phyloP scores from a whole-genome alignment of 2,329 filamentous ascomycete species.

The Fusarium sp. region DNA sequence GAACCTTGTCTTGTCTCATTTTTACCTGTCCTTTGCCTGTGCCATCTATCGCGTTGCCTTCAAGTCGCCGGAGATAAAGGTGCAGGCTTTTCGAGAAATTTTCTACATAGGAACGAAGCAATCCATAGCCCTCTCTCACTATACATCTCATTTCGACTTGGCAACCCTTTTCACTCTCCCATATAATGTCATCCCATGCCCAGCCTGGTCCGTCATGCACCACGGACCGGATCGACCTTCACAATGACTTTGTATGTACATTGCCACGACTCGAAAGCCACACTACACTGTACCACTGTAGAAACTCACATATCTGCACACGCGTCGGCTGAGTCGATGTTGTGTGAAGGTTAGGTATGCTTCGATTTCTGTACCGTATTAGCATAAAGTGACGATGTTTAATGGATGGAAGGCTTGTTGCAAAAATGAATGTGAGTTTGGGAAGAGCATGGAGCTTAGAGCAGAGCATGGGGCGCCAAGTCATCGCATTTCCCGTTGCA shows the following conservation, averaged over 20 bases:
- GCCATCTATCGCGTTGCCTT: slow-evolving; percentile 17
- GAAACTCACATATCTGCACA: background rate
- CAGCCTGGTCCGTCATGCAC: slow-evolving; percentile 17
- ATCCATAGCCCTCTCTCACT: slow-evolving; percentile 11
- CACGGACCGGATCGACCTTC: slow-evolving; percentile 25
- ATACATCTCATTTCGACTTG: slow-evolving; percentile 7
- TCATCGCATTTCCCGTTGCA: slow-evolving; percentile 46
- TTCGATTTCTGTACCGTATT: background rate
- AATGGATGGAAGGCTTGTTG: slow-evolving; percentile 4
- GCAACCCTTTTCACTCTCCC: slow-evolving; percentile 13
- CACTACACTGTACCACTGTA: background rate
- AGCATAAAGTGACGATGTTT: background rate
- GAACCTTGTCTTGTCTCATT: slow-evolving; percentile 2
- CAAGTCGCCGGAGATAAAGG: slow-evolving; percentile 10
- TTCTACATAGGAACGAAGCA: slow-evolving; percentile 1
- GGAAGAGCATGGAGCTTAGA: slow-evolving; percentile 23
- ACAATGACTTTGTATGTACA: slow-evolving; percentile 15
- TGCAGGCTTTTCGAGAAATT: slow-evolving; percentile 9
- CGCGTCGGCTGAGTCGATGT: background rate
- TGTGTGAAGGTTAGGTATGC: background rate
- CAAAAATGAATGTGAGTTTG: slow-evolving; percentile 24
- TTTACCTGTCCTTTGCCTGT: slow-evolving; percentile 10
- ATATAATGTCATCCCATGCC: slow-evolving; percentile 11
- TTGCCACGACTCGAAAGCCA: slow-evolving; percentile 3
- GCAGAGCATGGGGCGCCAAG: slow-evolving; percentile 40